Base-by-base conservation (phyloP, 2,329 filamentous ascomycete species). In the Colletotrichum falcatum region DNA sequence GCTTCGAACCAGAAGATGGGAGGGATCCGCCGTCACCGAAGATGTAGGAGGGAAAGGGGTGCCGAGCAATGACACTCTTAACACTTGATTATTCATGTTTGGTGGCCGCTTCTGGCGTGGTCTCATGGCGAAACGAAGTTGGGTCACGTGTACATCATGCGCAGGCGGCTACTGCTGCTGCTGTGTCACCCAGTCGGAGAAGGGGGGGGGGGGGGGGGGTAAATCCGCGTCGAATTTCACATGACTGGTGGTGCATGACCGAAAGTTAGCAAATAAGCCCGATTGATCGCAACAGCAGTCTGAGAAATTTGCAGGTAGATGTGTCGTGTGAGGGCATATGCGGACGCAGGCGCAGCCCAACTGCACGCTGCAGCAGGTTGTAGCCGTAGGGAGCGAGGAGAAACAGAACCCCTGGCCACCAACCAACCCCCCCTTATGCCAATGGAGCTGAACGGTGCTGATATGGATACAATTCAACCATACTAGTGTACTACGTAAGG, bases 331-430 rank as follows among this genome's bases (percentile, higher is more conserved):
- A 23, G 42, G 55, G 61, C 51, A 42, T 28, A 44, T 65, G 65
- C 61, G 55, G 42, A 18, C 23, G 39, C 39, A 48, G 61, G 62
- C 53, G 61, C 54, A 46, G 66, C 54, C 66, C 35, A 46, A 42
- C 46, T 54, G 48, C 54, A 46, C 23, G 37, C 61, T 30, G 55
- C 62, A 46, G 55, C 48, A 49, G 37, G 37, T 49, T 65, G 49
- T 61, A 58, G 65, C 61, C 46, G 66, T 61, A 69, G 42, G 60
- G 56, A 61, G 46, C 23, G 54, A 65, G 26, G 39, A 51, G 35
- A n/a, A 37, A 11, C 11, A 7, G 54, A 60, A 54, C 58, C 54
- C 42, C 30, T 48, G n/a, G 28, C 53, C 30, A 33, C 14, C 30
- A 37, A 28, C 30, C 55, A 39, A 39, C 33, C 35, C 42, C 55